These are phyloP conservation scores for Tolypocladium cylindrosporum DNA, from an alignment of 2,329 filamentous ascomycete genomes.

Conservation along the genomic window DNA sequence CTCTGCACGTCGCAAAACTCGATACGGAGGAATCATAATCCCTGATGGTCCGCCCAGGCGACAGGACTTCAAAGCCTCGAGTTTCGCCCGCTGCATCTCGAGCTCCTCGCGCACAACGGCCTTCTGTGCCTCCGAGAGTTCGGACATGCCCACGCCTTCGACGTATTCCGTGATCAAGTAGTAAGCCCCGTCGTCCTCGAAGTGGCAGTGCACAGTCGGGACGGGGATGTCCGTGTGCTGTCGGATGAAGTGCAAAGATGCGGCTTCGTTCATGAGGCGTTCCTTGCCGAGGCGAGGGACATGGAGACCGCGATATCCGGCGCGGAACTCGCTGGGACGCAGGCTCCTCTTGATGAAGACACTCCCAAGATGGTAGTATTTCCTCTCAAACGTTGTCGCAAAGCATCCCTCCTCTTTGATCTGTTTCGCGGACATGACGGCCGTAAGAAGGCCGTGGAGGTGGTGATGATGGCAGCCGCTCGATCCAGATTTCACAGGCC, in stretches of 20 bases:
- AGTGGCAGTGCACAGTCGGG: constrained; percentile 8
- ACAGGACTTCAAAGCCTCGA: constrained; percentile 16
- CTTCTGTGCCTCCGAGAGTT: constrained; percentile 3
- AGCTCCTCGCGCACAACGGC: constrained; percentile 14
- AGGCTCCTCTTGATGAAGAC: constrained; percentile 21
- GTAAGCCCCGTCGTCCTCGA: constrained; percentile 8
- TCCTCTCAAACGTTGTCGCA: constrained; percentile 15
- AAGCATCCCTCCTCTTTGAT: constrained; percentile 13
- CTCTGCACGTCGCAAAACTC: constrained; percentile 12
- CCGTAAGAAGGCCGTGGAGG: neutral
- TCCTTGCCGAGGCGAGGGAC: constrained; percentile 18
- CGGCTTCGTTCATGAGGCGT: constrained; percentile 5
- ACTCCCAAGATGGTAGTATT: constrained; percentile 16
- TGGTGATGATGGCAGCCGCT: neutral
- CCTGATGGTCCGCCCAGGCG: constrained; percentile 18
- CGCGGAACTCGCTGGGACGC: constrained; percentile 17
- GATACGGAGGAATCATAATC: constrained; percentile 19
- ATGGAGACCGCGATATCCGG: constrained; percentile 14
- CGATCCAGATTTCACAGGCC: neutral
- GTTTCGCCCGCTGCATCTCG: constrained; percentile 11
- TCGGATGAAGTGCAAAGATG: constrained; percentile 1
- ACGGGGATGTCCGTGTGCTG: constrained; percentile 7
- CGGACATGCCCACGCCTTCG: constrained; percentile 6
- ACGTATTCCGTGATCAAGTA: constrained; percentile 9
- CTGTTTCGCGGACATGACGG: neutral